Base-by-base conservation (phyloP, 2,329 filamentous ascomycete species). In the Pestalotiopsis sp. region DNA sequence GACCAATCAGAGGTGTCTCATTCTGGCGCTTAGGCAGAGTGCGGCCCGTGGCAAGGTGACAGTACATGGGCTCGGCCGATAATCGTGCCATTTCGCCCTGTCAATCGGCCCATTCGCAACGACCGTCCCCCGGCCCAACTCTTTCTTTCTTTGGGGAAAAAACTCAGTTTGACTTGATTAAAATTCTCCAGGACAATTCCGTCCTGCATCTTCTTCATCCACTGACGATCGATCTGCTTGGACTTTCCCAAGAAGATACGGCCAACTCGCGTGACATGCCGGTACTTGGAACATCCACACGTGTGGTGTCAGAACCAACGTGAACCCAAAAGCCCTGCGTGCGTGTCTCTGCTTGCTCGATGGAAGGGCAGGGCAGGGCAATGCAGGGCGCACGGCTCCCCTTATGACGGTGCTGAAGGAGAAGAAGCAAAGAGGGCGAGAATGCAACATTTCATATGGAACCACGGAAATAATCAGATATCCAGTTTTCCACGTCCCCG, bases 31-130 rank as follows among this genome's bases (percentile, higher is more conserved):
- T 61, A 61, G 59, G 59, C 59, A 36, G 59, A 36, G 59, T 36
- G 61, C 61, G 61, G 61, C 61, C 61, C 61, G 61, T 64, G 61
- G 61, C n/a, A 36, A 52, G 23, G 38, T 49, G 61, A 52, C 61
- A 52, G 61, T 49, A 31, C 61, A 23, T 23, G n/a, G 61, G 36
- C 61, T 64, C 61, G 36, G 61, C 20, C 61, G 61, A 64, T 49
- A 25, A 49, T 64, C 36, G 61, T 64, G 17, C 61, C 61, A 64
- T 64, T 52, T 64, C 20, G 25, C 38, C 45, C 61, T 52, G 38
- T 45, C 20, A 45, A 52, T 64, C 38, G 36, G 61, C 36, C 41
- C 38, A 64, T 64, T 31, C 13, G 45, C 31, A 64, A 27, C 23
- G 57, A 36, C 57, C 31, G 31, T 5, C 20, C 45, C 45, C 45